A percentile compares a stretch with the other conserved stretches of the same genome.
These are phyloP conservation scores for Wickerhamiella alocasiicola DNA, from an alignment of 805 yeast genomes.

Conservation along the genomic window DNA sequence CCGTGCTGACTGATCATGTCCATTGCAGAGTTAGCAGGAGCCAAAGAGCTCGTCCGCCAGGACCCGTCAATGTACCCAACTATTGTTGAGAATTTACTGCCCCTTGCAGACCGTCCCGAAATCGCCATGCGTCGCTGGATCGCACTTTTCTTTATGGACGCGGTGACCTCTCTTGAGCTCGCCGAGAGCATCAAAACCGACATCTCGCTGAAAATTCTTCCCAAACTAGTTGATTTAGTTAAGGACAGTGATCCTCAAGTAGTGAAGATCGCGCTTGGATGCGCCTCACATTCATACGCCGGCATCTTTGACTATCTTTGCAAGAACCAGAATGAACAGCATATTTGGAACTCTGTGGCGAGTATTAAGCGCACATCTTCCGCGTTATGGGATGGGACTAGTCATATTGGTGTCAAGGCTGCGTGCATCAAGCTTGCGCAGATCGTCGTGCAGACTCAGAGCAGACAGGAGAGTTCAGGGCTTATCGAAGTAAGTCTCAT, in stretches of 20 bases:
- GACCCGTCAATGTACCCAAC: conserved; percentile 29
- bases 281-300: conserved; percentile 36
- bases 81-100: conserved; percentile 28
- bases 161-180: conserved; percentile 25
- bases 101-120: conserved; percentile 28
- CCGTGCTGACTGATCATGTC: conserved; percentile 12
- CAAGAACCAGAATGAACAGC: conserved; percentile 27
- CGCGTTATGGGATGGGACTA: conserved; percentile 39
- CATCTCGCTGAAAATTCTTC: conserved; percentile 24
- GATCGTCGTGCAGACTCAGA: conserved; percentile 42
- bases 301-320: conserved; percentile 34
- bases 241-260: conserved; percentile 21
- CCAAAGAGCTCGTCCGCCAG: conserved; percentile 25
- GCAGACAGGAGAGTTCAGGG: conserved; percentile 14
- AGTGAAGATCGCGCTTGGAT: conserved; percentile 30
- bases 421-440: conserved; percentile 63
- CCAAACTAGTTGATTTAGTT: conserved; percentile 21
- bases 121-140: conserved; percentile 27
- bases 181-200: conserved; percentile 18
- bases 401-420: conserved; percentile 38
- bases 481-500: conserved; percentile 36
- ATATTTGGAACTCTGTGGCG: conserved; percentile 43
- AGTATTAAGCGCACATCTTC: conserved; percentile 48
- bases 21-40: conserved; percentile 28
- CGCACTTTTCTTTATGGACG: conserved; percentile 28